Base-by-base conservation (phyloP, 2,329 filamentous ascomycete genomes). In the Graphilbum sp. region DNA sequence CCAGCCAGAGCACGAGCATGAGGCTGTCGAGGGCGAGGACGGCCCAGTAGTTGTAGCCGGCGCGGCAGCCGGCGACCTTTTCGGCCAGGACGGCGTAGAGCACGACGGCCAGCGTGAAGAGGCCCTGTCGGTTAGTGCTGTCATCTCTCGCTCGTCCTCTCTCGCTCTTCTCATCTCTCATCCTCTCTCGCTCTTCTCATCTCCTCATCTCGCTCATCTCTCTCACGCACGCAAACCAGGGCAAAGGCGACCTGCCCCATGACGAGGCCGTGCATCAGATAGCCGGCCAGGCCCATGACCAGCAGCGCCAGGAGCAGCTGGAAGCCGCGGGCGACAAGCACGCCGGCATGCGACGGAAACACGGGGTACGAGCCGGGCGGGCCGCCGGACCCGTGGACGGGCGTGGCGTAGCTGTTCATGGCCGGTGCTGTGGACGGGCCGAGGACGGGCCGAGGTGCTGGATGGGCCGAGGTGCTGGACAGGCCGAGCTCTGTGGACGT, bases 1-100 rank as follows among this genome's bases (percentile, higher is more conserved):
- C 43, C 6, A 56, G 48, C 54, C 52, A 56, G 23, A 56, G 47
- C 42, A 56, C 45, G 30, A 45, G 44, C 50, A 56, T 52, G 19
- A 53, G 25, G n/a, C 50, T 36, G 36, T 56, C 53, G 11, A 56
- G 49, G 2, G 52, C 37, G 16, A 56, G 39, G 16, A 53, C 39
- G 2, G 54, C 53, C 53, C 52, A 56, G 44, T 54, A 53, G 44
- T 56, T 54, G 47, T 56, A 56, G 12, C 38, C 46, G 2, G 25
- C 23, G 15, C 41, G 47, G 16, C 50, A 52, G 15, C 41, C 30
- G 6, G 39, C 7, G 2, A 49, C 47, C 38, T 53, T 54, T 34
- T 54, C 53, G 15, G 47, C 36, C 12, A 55, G 40, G 35, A 54
- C 35, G 10, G 43, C 39, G 30, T 54, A 55, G 21, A 45, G 35